Evolutionary conservation across 345 rosid species (phyloP), one percentile per base, ranked within the genome.

Genomic region (Gossypium turneri): DNA sequence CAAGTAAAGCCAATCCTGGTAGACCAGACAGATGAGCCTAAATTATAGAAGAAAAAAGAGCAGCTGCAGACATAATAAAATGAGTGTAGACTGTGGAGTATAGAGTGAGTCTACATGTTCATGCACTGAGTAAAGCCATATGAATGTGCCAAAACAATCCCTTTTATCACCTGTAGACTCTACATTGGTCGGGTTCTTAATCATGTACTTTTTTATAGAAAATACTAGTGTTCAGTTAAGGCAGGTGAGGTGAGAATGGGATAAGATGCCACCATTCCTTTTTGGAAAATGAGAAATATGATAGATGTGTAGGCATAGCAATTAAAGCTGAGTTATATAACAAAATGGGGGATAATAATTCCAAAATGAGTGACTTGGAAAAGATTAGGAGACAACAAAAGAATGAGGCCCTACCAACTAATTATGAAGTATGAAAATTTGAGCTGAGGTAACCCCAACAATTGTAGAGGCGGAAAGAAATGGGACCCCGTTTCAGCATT

Each of bases 401-500:
- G 48, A 58, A 58, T 60, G 41, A 57, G 73, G 69, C 69, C 78
- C 51, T 60, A 74, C 79, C 69, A 73, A 62, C 75, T 24, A 58
- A 25, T 68, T 41, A 67, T 75, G 84, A 79, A 34, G 7, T 5
- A 34, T 34, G 41, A 34, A 34, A 34, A 77, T 58, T 67, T 81
- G 63, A 34, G 41, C 41, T 62, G 73, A 78, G 34, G 70, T 25
- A 47, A 47, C 56, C 70, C 67, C 73, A 50, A 58, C 66, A 59
- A 51, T 73, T 73, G 48, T 53, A 47, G 73, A 51, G 68, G 70
- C 34, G 15, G 50, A 44, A 62, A 16, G 71, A 13, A 8, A 78
- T 75, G 85, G 83, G 85, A 70, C 81, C 85, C 80, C 80, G 63
- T 75, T 2, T 57, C 24, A 58, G 63, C 79, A 74, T 19, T 0